Base-by-base conservation (phyloP, 257 asterid genomes). In the Verbascum thapsus region DNA sequence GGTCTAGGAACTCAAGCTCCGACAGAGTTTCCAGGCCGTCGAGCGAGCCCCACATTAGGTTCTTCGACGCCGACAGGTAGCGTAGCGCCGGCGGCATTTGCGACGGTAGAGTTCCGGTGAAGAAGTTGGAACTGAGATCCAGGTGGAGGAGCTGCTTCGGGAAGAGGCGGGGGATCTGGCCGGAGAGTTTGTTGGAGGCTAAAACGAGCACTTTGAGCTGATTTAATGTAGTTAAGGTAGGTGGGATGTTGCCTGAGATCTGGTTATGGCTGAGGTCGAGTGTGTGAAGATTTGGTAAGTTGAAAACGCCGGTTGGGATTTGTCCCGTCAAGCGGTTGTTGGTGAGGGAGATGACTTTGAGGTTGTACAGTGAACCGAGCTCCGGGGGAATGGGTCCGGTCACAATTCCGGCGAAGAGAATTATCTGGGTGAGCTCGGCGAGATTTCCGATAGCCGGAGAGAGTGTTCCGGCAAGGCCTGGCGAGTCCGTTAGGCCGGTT, bases 351-450 rank as follows among this genome's bases (percentile, higher is more conserved):
- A 88, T 32, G 58, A 88, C 84, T 38, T 59, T 66, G 72, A 88
- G 90, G 68, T 62, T 70, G 18, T 13, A 64, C 30, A 88, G 87
- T 5, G 60, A 55, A 15, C 71, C 81, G 32, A 88, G 30, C 35
- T 53, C 68, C 3, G 72, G 10, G 0, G 96, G 92, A 9, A 88
- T 80, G 0, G 92, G 74, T 8, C 96, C 96, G 11, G 96, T 76
- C 68, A 88, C 96, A 72, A 80, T 80, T 77, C 96, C 92, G 74
- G 88, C 12, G 82, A 73, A 83, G 55, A 88, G 86, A 23, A 88
- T 68, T 43, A 88, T 83, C 19, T 88, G 96, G 2, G 68, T 78
- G 42, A 88, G 73, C 40, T 72, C 81, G 10, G 88, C 20, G 39
- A 88, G 87, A 0, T 70, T 51, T 0, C 76, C 62, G 2, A 86